phyloP scores from a whole-genome alignment of 306 rosid genomes.

The Vicia villosa region DNA sequence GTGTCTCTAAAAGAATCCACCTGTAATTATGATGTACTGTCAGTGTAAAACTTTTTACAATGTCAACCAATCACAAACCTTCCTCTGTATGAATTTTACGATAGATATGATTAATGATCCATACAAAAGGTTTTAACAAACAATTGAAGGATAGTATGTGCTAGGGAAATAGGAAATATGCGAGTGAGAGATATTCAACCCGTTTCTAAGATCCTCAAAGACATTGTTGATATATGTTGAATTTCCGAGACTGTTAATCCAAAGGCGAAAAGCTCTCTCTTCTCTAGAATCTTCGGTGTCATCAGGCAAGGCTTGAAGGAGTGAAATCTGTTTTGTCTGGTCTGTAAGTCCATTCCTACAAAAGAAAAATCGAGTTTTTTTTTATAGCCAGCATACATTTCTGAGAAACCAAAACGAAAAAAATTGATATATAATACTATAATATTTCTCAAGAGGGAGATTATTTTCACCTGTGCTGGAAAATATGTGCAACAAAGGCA shows the following conservation, averaged over 20 bases:
- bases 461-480: constrained; percentile 85
- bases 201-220: constrained; percentile 20
- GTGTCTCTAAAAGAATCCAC: constrained; percentile 87
- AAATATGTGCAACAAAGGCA: constrained; percentile 95
- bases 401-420: neutral
- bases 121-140: neutral
- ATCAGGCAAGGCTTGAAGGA: constrained; percentile 73
- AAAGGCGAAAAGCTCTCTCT: constrained; percentile 63
- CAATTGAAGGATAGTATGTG: constrained; percentile 3
- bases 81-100: too few species aligned
- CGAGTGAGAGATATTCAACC: constrained; percentile 17
- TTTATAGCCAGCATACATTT: constrained; percentile 11
- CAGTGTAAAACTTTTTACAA: neutral
- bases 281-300: constrained; percentile 86
- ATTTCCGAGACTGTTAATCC: constrained; percentile 54
- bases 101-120: neutral
- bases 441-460: constrained; percentile 4
- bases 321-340: constrained; percentile 72
- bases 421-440: neutral
- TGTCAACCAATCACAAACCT: neutral
- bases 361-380: constrained; percentile 20
- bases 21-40: constrained; percentile 42
- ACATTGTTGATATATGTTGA: constrained; percentile 43
- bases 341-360: constrained; percentile 90
- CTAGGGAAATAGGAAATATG: constrained; percentile 7